Conservation (phyloP, 1,284 basidiomycete genomes). For the Coniferiporia sulphurascens region DNA sequence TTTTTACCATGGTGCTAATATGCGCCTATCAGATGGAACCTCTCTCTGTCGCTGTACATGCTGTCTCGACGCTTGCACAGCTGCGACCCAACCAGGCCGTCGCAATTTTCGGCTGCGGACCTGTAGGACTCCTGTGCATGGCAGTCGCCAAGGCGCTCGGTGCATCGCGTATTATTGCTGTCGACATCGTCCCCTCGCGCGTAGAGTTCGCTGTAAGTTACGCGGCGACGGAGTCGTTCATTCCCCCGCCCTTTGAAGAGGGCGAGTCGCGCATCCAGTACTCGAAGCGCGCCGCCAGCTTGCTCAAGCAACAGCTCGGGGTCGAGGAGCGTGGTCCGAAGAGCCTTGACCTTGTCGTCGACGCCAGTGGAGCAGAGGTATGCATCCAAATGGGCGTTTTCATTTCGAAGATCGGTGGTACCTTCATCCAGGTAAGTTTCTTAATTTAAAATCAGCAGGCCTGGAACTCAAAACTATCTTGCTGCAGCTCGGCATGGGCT, state of each 20-base stretch:
- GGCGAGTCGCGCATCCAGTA: constrained; percentile 68
- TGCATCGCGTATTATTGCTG: constrained; percentile 73
- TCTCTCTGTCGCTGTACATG: constrained; percentile 87
- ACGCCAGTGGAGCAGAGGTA: constrained; percentile 86
- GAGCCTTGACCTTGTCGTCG: constrained; percentile 69
- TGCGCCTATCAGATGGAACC: constrained; percentile 75
- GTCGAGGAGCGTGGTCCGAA: constrained; percentile 55
- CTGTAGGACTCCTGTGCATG: constrained; percentile 89
- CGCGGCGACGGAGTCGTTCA: constrained; percentile 79
- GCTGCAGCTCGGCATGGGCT: constrained; percentile 69
- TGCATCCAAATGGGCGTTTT: constrained; percentile 79
- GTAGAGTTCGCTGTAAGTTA: constrained; percentile 86
- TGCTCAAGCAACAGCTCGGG: constrained; percentile 49
- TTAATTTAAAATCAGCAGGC: constrained; percentile 44
- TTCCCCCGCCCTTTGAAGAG: constrained; percentile 56
- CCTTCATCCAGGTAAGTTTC: constrained; percentile 59
- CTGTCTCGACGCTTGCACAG: constrained; percentile 73
- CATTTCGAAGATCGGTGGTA: constrained; percentile 70
- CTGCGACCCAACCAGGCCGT: constrained; percentile 72
- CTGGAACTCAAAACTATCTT: constrained; percentile 21
- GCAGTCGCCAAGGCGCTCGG: constrained; percentile 89
- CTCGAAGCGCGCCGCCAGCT: constrained; percentile 60
- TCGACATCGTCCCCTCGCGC: constrained; percentile 81
- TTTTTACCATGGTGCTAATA: not conserved
- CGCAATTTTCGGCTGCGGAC: constrained; percentile 85